Base-by-base conservation (phyloP, 768 basidiomycete species). In the Amanita jacksonii region DNA sequence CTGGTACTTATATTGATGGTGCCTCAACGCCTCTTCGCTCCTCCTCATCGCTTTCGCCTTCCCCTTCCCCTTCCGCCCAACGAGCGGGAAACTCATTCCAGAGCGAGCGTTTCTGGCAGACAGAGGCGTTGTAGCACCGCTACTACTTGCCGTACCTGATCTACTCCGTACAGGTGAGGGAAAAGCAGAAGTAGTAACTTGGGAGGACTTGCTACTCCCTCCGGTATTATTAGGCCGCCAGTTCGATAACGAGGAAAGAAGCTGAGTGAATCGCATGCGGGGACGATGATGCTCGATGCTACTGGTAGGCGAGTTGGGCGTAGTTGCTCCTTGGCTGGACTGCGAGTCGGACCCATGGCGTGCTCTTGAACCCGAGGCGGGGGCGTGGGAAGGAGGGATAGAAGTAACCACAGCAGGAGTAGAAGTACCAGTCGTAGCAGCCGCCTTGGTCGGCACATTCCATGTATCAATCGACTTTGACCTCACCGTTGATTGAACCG, bases 21-120 rank as follows among this genome's bases (percentile, higher is more conserved):
- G 49, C 40, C 60, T 51, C 27, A 66, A 46, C 15, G 62, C 72
- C 51, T 78, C 77, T 48, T 71, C 75, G 52, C 76, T 78, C 42
- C 67, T 54, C 43, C 71, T 49, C 13, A 52, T 52, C 8, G 39
- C 47, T 15, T 48, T 41, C n/a, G 12, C 41, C 34, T 49, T 36
- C 33, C 38, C 23, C 20, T 28, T 28, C 27, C 31, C 16, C 46
- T 23, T 33, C 30, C 22, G 31, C 35, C 25, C 47, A n/a, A 42
- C 15, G 12, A 16, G 27, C 23, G 15, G 27, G 5, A 16, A 15
- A 30, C 19, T 35, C 16, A 25, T 22, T 7, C 33, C 33, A 27
- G n/a, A 27, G 30, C 36, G 43, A 45, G 15, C 35, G 43, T 8
- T 35, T 23, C 13, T 27, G 31, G 24, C 18, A 19, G 32, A 34